Evolutionary conservation across 1,284 basidiomycete genomes (phyloP).

Genomic region (Trametes polyzona): DNA sequence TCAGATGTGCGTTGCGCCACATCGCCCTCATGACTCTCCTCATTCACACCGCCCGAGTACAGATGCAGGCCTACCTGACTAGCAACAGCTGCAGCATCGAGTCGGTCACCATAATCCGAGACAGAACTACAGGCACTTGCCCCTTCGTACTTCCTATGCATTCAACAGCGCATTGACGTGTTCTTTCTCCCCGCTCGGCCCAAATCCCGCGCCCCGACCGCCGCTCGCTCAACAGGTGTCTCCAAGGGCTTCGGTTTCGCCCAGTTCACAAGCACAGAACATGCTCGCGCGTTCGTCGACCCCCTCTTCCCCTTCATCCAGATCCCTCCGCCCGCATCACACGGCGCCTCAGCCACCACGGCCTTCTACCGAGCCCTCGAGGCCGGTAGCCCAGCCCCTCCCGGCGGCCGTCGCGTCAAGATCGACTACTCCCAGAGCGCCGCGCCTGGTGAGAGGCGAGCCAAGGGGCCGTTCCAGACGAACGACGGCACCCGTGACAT

Average conservation of each 20-base stretch:
- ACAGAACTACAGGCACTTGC: constrained; percentile 91
- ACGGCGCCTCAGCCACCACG: constrained; percentile 71
- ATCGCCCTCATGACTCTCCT: neutral
- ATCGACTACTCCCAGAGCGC: constrained; percentile 89
- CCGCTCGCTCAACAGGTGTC: constrained; percentile 59
- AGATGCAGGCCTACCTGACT: constrained; percentile 82
- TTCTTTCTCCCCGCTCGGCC: constrained; percentile 50
- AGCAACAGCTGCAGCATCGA: constrained; percentile 75
- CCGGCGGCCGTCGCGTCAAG: constrained; percentile 80
- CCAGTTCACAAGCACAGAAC: constrained; percentile 82
- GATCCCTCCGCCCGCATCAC: constrained; percentile 83
- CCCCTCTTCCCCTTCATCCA: constrained; percentile 84
- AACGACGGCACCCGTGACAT: constrained; percentile 96
- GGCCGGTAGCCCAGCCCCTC: constrained; percentile 51
- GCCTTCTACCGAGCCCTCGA: constrained; percentile 74
- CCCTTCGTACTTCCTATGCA: constrained; percentile 69
- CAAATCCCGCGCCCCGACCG: constrained; percentile 6
- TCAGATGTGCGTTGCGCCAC: constrained; percentile 72
- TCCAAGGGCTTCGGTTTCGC: constrained; percentile 96
- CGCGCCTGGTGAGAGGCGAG: constrained; percentile 66
- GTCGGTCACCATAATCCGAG: constrained; percentile 91
- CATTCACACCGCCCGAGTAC: neutral
- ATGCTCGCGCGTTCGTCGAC: constrained; percentile 86
- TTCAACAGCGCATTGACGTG: constrained; percentile 71
- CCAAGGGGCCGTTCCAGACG: constrained; percentile 58